Conservation (phyloP, 164 flowering plant genomes). For the Litsea cubeba region DNA sequence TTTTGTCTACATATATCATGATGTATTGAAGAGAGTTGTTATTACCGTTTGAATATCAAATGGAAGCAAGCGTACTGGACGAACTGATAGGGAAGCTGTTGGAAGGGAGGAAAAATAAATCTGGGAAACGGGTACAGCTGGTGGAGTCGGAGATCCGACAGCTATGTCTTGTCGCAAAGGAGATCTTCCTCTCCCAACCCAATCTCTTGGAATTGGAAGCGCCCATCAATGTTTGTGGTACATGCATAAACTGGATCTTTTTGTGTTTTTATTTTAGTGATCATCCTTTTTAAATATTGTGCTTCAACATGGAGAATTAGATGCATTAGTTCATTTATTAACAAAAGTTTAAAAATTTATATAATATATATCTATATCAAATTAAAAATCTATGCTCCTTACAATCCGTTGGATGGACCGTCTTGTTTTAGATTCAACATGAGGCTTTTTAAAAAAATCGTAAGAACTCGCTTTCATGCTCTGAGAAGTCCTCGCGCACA, state of each 20-base stretch:
- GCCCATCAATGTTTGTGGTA: conserved; percentile 64
- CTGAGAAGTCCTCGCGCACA: too few species aligned
- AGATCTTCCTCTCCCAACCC: conserved; percentile 50
- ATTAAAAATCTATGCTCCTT: too few species aligned
- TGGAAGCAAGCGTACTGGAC: conserved; percentile 41
- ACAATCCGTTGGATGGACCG: too few species aligned
- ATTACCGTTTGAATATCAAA: not conserved
- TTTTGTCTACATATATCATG: too few species aligned
- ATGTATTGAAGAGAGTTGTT: not conserved
- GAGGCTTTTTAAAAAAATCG: too few species aligned
- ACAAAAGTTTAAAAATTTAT: too few species aligned
- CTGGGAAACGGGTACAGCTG: conserved; percentile 38
- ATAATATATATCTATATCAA: too few species aligned
- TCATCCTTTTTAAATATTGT: not conserved
- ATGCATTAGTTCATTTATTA: too few species aligned
- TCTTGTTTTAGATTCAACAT: too few species aligned
- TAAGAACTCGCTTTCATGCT: too few species aligned
- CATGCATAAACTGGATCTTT: not conserved
- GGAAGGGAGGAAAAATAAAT: conserved; percentile 37
- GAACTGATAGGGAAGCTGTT: conserved; percentile 39
- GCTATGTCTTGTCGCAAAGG: conserved; percentile 44
- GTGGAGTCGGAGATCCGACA: conserved; percentile 39
- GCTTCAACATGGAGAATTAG: not conserved
- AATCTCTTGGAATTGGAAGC: conserved; percentile 61
- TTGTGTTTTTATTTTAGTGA: not conserved